These are phyloP conservation scores for Citropsis articulata DNA, from an alignment of 345 rosid species.

Conservation along the genomic window DNA sequence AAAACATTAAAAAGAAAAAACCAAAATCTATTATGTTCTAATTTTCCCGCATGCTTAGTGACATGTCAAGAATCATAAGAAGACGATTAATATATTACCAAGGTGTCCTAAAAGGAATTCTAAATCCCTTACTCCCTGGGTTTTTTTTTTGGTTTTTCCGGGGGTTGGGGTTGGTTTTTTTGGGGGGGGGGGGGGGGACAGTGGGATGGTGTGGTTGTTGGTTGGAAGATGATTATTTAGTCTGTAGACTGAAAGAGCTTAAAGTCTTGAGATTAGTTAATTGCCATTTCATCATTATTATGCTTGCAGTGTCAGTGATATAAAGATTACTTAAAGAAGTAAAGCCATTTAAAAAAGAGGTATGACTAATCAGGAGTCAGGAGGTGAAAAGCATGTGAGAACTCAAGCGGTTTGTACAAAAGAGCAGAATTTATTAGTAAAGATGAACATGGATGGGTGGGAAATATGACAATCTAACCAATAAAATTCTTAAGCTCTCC, in stretches of 20 bases:
- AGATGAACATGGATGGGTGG: conserved; percentile 3
- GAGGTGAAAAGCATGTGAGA: background rate
- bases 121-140: no score
- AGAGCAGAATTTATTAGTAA: background rate
- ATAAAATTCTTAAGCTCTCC: background rate
- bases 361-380: background rate
- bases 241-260: background rate
- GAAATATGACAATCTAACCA: background rate
- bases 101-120: no score
- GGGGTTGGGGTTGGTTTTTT: no score
- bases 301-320: background rate
- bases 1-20: background rate
- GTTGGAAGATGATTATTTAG: background rate
- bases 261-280: background rate
- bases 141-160: no score
- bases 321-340: background rate
- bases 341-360: background rate
- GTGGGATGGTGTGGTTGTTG: no score
- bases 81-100: background rate
- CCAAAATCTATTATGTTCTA: background rate
- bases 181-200: no score
- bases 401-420: background rate
- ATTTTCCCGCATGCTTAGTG: background rate
- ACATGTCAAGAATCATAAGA: background rate
- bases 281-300: background rate